phyloP scores from a whole-genome alignment of 2,329 filamentous ascomycete species.

The Xylaria sp. region DNA sequence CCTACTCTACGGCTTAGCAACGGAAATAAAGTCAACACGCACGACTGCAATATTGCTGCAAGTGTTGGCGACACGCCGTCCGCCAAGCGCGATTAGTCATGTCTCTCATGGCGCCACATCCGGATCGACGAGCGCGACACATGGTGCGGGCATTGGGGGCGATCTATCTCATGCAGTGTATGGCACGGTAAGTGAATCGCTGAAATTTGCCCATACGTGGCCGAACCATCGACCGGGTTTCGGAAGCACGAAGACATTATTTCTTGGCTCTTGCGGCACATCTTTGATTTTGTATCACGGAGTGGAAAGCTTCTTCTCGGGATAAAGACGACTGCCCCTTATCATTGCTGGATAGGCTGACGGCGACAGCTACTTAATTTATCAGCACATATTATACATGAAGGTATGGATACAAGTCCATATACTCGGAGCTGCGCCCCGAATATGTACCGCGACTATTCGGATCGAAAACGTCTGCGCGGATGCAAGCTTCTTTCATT shows the following conservation, averaged over 20 bases:
- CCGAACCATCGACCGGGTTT: not conserved
- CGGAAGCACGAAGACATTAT: not conserved
- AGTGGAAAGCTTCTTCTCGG: not conserved
- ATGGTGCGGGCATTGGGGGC: not conserved
- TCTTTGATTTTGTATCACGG: not conserved
- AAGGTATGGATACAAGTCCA: not conserved
- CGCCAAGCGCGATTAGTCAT: not conserved
- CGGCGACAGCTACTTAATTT: not conserved
- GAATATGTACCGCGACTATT: not conserved
- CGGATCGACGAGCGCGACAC: conserved; percentile 3
- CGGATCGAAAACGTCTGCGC: not conserved
- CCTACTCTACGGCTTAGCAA: not conserved
- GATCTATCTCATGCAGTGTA: not conserved
- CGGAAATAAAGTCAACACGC: not conserved
- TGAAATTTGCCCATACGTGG: not conserved
- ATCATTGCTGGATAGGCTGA: not conserved
- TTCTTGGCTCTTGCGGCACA: not conserved
- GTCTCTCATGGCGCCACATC: not conserved
- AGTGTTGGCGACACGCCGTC: not conserved
- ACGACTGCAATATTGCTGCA: not conserved
- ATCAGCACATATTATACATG: not conserved
- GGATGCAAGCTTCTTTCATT: not conserved
- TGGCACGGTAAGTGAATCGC: not conserved
- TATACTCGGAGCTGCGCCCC: not conserved
- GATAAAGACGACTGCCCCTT: not conserved